Evolutionary conservation across 108 stramenopile species (phyloP), one percentile per base, ranked within the genome.

Genomic region (Cyclotella sp.): DNA sequence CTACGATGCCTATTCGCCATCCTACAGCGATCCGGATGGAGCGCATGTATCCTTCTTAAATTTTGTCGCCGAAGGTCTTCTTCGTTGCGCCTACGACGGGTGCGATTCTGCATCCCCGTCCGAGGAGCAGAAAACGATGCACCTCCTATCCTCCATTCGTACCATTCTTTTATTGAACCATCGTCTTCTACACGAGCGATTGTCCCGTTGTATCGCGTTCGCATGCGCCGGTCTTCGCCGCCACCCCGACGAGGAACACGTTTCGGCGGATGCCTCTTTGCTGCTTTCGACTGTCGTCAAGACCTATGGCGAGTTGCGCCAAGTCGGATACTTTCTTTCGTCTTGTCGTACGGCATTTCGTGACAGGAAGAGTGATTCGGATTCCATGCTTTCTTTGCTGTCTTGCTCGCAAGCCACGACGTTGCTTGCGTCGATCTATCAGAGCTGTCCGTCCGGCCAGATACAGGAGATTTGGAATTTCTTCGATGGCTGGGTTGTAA

Each of bases 1-100:
- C 29, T 73, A 88, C 46, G 88, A 94, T 75, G 84, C 81, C 13
- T 94, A 94, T 65, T 82, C 81, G 10, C 85, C 93, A 28, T 86
- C 93, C 4, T 79, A 85, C 53, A 77, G 75, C 29, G 89, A 89
- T 83, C 69, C 72, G 0, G 77, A 85, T 11, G 85, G 79, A 39
- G 43, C 65, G 22, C 65, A 85, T 29, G 68, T 88, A 26, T 18
- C 72, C 1, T 91, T 86, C 68, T 80, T 93, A 27, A 55, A 85
- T 19, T 16, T 59, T 45, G 63, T 91, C 22, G 69, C 80, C 0
- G 58, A 63, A 42, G 55, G 69, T 30, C 24, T 72, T 44, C 28
- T 63, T 46, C 40, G 70, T 18, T 70, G 55, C 43, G 30, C 70
- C 0, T n/a, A n/a, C n/a, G 10, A 55, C 24, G 19, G 15, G 30